Percentiles rank a stretch among this genome's conserved stretches.
These are phyloP conservation scores for Xylariales sp. DNA, from an alignment of 2,329 filamentous ascomycete genomes.

Conservation along the genomic window DNA sequence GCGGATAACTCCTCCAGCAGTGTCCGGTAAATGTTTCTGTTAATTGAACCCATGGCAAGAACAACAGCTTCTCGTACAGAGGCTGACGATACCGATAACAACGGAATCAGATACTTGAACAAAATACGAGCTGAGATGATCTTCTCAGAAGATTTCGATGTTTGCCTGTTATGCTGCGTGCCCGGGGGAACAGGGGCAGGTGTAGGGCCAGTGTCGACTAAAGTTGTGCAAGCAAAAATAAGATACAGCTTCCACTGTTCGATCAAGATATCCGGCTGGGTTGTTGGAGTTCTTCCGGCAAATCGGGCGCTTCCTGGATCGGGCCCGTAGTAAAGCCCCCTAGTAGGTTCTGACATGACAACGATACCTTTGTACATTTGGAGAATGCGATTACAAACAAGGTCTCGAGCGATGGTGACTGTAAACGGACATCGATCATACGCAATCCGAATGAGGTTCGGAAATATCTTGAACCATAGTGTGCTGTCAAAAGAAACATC, in stretches of 20 bases:
- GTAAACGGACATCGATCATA: slow-evolving; percentile 90
- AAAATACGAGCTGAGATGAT: slow-evolving; percentile 84
- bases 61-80: slow-evolving; percentile 89
- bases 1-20: slow-evolving; percentile 86
- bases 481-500: slow-evolving; percentile 93
- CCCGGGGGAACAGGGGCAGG: slow-evolving; percentile 52
- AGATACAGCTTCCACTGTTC: slow-evolving; percentile 98
- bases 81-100: slow-evolving; percentile 74
- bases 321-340: slow-evolving; percentile 60
- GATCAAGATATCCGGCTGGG: slow-evolving; percentile 80
- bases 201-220: slow-evolving; percentile 73
- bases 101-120: slow-evolving; percentile 86
- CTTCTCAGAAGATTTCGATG: slow-evolving; percentile 70
- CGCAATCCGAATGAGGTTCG: slow-evolving; percentile 85
- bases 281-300: slow-evolving; percentile 54
- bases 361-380: slow-evolving; percentile 89
- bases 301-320: slow-evolving; percentile 52
- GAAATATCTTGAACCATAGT: slow-evolving; percentile 97
- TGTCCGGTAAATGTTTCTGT: slow-evolving; percentile 87
- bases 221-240: slow-evolving; percentile 92
- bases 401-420: slow-evolving; percentile 82
- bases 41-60: slow-evolving; percentile 88
- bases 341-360: slow-evolving; percentile 68
- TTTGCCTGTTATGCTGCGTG: slow-evolving; percentile 75
- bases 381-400: slow-evolving; percentile 86